These are phyloP conservation scores for Colletotrichum tropicicola DNA, from an alignment of 2,329 filamentous ascomycete genomes.

Conservation along the genomic window DNA sequence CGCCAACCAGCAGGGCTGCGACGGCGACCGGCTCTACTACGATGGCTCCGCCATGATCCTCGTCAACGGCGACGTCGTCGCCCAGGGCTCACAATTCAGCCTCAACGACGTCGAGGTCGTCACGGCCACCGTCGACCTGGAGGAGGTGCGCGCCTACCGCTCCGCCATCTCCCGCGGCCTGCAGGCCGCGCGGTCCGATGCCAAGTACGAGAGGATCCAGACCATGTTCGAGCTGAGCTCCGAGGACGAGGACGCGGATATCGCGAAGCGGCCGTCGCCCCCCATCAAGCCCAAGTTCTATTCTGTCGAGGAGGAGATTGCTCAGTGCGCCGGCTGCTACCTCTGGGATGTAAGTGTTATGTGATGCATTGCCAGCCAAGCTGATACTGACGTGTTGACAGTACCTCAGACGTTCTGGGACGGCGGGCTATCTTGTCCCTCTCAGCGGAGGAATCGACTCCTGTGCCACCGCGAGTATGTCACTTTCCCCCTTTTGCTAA, in stretches of 20 bases:
- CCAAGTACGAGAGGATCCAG: conserved; percentile 55
- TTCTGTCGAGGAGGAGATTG: conserved; percentile 73
- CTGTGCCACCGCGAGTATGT: conserved; percentile 55
- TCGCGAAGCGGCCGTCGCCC: conserved; percentile 50
- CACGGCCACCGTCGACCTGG: conserved; percentile 73
- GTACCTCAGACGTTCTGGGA: conserved; percentile 28
- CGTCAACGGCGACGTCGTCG: conserved; percentile 70
- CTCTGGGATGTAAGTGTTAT: conserved; percentile 60
- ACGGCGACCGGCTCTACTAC: conserved; percentile 61
- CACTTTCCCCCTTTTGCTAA: neutral
- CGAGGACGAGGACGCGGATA: conserved; percentile 48
- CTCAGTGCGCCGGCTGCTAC: conserved; percentile 70
- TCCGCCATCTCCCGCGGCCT: conserved; percentile 63
- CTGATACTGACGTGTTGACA: neutral
- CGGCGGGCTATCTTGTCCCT: conserved; percentile 65
- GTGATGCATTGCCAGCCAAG: neutral
- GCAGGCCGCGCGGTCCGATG: conserved; percentile 61
- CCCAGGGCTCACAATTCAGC: conserved; percentile 39
- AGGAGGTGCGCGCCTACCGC: conserved; percentile 73
- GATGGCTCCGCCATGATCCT: conserved; percentile 69
- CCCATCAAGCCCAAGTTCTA: conserved; percentile 62
- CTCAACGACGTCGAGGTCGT: conserved; percentile 73
- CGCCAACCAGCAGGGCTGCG: conserved; percentile 61
- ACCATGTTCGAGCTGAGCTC: conserved; percentile 43
- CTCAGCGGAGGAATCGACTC: conserved; percentile 66